Percentiles rank a stretch among this genome's conserved stretches.
phyloP scores from a whole-genome alignment of 2,329 filamentous ascomycete species.

The Nemania sp. region DNA sequence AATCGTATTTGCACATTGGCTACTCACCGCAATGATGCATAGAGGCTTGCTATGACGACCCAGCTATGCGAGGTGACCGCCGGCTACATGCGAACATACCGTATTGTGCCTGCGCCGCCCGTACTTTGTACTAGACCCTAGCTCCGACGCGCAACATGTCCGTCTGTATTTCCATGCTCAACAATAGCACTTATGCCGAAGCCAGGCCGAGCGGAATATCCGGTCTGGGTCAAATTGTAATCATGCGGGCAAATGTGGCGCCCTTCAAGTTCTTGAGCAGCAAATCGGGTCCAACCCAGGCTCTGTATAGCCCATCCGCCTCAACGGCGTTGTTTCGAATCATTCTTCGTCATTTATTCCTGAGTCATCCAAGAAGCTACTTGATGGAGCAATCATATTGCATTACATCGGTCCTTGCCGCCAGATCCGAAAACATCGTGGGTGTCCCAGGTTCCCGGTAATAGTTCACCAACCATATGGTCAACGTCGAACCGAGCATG shows the following conservation, averaged over 20 bases:
- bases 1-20: too few species aligned
- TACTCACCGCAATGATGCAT: too few species aligned
- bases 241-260: neutral
- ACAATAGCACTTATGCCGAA: neutral
- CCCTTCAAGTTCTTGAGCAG: neutral
- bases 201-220: conserved; percentile 14
- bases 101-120: too few species aligned
- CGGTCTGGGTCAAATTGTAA: conserved; percentile 17
- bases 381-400: neutral
- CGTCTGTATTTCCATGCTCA: neutral
- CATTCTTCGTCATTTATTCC: conserved; percentile 14
- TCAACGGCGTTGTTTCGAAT: conserved; percentile 8
- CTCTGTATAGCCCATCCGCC: conserved; percentile 8
- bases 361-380: conserved; percentile 16
- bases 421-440: conserved; percentile 12
- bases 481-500: neutral
- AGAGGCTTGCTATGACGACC: too few species aligned
- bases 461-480: conserved; percentile 12
- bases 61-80: too few species aligned
- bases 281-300: conserved; percentile 3
- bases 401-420: conserved; percentile 3
- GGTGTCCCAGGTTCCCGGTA: conserved; percentile 4
- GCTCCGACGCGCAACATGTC: too few species aligned
- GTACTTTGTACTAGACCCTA: too few species aligned
- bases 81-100: too few species aligned